Evolutionary conservation across 768 basidiomycete species (phyloP).

Genomic region (Mycena crocata): DNA sequence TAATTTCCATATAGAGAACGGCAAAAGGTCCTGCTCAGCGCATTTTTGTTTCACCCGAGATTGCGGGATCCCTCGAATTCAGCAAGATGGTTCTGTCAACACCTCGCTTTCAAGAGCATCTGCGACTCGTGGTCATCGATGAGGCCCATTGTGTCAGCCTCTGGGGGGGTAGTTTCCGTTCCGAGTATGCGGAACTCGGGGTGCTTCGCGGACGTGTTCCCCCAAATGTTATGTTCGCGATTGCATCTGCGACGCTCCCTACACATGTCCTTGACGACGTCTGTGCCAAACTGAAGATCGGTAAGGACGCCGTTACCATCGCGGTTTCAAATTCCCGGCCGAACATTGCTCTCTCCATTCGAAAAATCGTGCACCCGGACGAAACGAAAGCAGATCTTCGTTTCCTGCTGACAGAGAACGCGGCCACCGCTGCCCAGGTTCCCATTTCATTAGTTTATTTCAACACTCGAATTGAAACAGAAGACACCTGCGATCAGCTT

Average conservation of each 20-base stretch:
- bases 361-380: slow-evolving; percentile 27
- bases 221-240: not conserved
- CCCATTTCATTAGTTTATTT: slow-evolving; percentile 36
- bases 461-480: slow-evolving; percentile 28
- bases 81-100: not conserved
- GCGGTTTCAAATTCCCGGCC: slow-evolving; percentile 13
- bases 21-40: not conserved
- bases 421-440: slow-evolving; percentile 28
- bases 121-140: slow-evolving; percentile 6
- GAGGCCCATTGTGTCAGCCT: slow-evolving; percentile 13
- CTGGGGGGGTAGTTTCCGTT: slow-evolving; percentile 12
- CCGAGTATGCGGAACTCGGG: slow-evolving; percentile 15
- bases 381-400: slow-evolving; percentile 38
- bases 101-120: not conserved
- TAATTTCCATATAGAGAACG: not conserved
- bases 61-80: slow-evolving; percentile 1
- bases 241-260: slow-evolving; percentile 4
- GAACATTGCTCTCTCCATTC: slow-evolving; percentile 42
- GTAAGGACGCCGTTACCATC: not conserved
- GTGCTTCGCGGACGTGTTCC: slow-evolving; percentile 3
- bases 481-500: slow-evolving; percentile 27
- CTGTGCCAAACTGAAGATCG: slow-evolving; percentile 12
- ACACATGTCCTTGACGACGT: slow-evolving; percentile 10
- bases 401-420: slow-evolving; percentile 35
- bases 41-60: slow-evolving; percentile 4